phyloP scores from a whole-genome alignment of 2,329 filamentous ascomycete genomes.

The Penicillium sp. region DNA sequence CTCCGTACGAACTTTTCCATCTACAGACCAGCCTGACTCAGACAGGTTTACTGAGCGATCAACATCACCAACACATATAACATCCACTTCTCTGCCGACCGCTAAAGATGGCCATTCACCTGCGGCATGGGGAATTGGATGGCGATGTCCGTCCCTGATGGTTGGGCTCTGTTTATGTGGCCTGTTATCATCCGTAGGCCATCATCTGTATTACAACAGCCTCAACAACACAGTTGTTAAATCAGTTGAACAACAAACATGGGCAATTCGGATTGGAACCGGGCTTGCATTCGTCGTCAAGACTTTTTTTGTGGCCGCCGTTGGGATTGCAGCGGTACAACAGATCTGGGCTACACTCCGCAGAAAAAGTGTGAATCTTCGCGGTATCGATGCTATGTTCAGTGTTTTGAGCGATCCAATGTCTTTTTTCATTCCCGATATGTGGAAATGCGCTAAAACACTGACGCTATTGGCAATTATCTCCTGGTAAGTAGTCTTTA shows the following conservation, averaged over 20 bases:
- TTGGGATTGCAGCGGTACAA: constrained; percentile 13
- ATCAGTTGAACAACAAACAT: constrained; percentile 11
- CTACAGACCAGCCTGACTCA: too few relatives aligned
- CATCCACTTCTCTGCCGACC: too few relatives aligned
- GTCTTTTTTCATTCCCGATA: constrained; percentile 5
- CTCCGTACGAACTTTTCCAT: too few relatives aligned
- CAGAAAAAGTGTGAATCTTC: constrained; percentile 8
- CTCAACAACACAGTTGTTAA: background rate
- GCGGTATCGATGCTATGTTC: constrained; percentile 14
- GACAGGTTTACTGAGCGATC: too few relatives aligned
- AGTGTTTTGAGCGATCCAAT: constrained; percentile 5
- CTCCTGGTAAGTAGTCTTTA: constrained; percentile 8
- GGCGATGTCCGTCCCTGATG: constrained; percentile 10
- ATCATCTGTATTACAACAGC: too few relatives aligned
- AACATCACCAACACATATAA: too few relatives aligned
- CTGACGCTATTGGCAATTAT: constrained; percentile 11
- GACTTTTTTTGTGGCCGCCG: constrained; percentile 1
- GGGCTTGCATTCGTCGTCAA: constrained; percentile 15
- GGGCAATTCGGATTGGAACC: constrained; percentile 15
- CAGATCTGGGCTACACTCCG: constrained; percentile 14
- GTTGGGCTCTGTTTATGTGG: constrained; percentile 4
- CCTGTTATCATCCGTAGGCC: constrained; percentile 6
- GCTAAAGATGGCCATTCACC: background rate
- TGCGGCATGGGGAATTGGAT: constrained; percentile 3
- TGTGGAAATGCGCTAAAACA: constrained; percentile 15